phyloP scores from a whole-genome alignment of 176 grass and related monocot genomes.

The Carex littledalei region DNA sequence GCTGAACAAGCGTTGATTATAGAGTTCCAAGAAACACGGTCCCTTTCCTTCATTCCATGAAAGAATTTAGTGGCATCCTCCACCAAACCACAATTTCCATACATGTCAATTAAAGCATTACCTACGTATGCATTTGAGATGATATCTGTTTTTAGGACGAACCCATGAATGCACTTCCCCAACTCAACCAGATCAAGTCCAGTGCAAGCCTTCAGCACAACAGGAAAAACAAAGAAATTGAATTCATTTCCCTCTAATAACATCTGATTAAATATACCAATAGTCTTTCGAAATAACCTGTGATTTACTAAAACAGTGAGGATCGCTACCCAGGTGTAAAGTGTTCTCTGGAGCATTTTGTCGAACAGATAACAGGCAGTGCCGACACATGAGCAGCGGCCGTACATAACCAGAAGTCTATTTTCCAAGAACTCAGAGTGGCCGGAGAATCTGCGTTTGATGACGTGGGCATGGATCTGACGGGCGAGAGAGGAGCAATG shows the following conservation, averaged over 20 bases:
- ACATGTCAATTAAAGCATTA: slow-evolving; percentile 29
- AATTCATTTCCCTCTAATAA: slow-evolving; percentile 10
- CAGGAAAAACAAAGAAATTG: slow-evolving; percentile 26
- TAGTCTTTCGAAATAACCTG: not conserved
- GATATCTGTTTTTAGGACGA: slow-evolving; percentile 15
- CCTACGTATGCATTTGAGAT: slow-evolving; percentile 21
- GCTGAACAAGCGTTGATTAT: slow-evolving; percentile 22
- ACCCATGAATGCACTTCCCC: slow-evolving; percentile 17
- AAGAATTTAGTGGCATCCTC: slow-evolving; percentile 19
- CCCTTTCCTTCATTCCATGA: slow-evolving; percentile 15
- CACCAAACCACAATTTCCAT: slow-evolving; percentile 28
- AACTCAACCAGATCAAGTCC: slow-evolving; percentile 17
- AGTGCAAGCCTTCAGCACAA: slow-evolving; percentile 19
- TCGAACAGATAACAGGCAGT: slow-evolving; percentile 20
- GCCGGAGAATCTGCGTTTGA: slow-evolving; percentile 21
- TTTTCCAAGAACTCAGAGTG: slow-evolving; percentile 27
- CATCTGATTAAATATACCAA: slow-evolving; percentile 1
- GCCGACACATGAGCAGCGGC: not conserved
- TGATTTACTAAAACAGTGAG: slow-evolving; percentile 13
- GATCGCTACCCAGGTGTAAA: slow-evolving; percentile 11
- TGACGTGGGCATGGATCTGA: slow-evolving; percentile 23
- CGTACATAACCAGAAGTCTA: slow-evolving; percentile 16
- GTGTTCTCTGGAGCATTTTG: slow-evolving; percentile 13
- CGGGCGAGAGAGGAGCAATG: not conserved
- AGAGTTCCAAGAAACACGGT: slow-evolving; percentile 32